Evolutionary conservation across 345 rosid species (phyloP).

Genomic region (Sonneratia alba): DNA sequence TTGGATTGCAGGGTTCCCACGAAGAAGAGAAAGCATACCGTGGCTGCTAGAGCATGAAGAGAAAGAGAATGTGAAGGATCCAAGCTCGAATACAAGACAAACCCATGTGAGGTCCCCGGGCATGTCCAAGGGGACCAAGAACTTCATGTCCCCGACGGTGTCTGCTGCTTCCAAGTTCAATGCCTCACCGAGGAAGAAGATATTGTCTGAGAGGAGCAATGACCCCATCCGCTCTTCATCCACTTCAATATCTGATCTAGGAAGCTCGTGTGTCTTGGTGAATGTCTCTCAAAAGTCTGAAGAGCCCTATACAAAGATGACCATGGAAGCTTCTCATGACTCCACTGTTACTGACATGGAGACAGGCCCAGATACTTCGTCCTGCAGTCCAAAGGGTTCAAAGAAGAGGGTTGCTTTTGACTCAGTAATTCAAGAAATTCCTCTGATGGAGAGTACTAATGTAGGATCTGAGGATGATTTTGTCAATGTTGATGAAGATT

Average conservation of each 20-base stretch:
- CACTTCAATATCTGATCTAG: constrained; percentile 29
- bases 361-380: constrained; percentile 10
- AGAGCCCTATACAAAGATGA: constrained; percentile 17
- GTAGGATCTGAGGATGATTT: constrained; percentile 16
- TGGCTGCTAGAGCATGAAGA: constrained; percentile 33
- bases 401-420: constrained; percentile 15
- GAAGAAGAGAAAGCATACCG: constrained; percentile 35
- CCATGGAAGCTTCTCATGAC: constrained; percentile 24
- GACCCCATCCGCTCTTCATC: constrained; percentile 37
- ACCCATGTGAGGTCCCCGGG: constrained; percentile 29
- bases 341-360: constrained; percentile 25
- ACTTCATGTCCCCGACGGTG: constrained; percentile 85
- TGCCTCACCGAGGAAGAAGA: constrained; percentile 68
- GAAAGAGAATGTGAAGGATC: constrained; percentile 54
- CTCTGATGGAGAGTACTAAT: neutral
- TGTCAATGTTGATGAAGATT: constrained; percentile 36
- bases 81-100: constrained; percentile 13
- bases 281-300: constrained; percentile 17
- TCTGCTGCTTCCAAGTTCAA: constrained; percentile 72
- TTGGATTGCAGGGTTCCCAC: constrained; percentile 25
- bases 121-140: constrained; percentile 38
- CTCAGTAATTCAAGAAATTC: constrained; percentile 8
- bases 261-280: constrained; percentile 17
- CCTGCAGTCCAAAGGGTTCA: constrained; percentile 3
- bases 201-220: constrained; percentile 46